Percentiles rank a stretch among this genome's conserved stretches.
Conservation (phyloP, 2,329 filamentous ascomycete species). For the Mariannaea elegans region DNA sequence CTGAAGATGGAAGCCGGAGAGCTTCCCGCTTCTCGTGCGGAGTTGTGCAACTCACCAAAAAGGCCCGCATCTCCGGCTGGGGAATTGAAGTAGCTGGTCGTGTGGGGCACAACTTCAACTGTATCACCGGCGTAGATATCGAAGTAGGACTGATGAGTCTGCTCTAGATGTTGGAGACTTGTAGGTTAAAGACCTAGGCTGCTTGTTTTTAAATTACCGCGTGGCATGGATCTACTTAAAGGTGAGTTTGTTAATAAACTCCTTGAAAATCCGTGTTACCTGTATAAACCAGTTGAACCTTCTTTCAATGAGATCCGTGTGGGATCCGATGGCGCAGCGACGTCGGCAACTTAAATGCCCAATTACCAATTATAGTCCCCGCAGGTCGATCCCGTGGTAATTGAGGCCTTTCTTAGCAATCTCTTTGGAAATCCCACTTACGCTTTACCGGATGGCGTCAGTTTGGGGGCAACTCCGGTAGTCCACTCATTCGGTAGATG, state of each 20-base stretch:
- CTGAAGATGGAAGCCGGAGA: not conserved
- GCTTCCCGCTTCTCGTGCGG: not conserved
- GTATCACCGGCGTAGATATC: not conserved
- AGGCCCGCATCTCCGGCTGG: constrained; percentile 4
- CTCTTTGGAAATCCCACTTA: not conserved
- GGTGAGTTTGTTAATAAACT: not conserved
- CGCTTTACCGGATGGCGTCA: constrained; percentile 23
- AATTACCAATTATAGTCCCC: not conserved
- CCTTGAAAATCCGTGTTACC: constrained; percentile 2
- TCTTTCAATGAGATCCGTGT: not conserved
- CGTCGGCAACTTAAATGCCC: not conserved
- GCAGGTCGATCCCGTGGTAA: not conserved
- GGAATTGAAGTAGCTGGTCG: not conserved
- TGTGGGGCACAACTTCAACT: not conserved
- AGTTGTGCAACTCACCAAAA: constrained; percentile 17
- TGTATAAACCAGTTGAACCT: not conserved
- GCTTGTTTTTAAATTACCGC: not conserved
- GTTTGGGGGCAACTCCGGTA: not conserved
- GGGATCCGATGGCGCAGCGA: too few species aligned
- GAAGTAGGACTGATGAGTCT: not conserved
- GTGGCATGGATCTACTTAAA: not conserved
- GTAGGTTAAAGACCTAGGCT: not conserved
- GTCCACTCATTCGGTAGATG: not conserved
- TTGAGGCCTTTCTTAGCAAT: constrained; percentile 12
- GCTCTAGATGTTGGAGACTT: not conserved